phyloP scores from a whole-genome alignment of 2,329 filamentous ascomycete genomes.

The Penicillium sp. region DNA sequence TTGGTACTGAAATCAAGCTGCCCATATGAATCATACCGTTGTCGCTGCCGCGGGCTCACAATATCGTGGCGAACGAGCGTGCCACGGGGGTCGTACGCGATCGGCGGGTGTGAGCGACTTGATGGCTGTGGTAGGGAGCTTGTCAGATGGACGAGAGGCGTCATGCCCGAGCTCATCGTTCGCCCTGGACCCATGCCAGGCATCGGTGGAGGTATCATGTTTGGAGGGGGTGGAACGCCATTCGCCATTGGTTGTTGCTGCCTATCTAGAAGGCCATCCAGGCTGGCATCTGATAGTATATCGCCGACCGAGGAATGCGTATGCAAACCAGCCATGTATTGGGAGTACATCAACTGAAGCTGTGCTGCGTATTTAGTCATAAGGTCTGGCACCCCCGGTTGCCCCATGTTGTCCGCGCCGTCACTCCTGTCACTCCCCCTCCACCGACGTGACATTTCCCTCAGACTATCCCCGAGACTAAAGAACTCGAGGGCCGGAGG shows the following conservation, averaged over 20 bases:
- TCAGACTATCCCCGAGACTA: constrained; percentile 23
- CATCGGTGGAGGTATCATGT: background rate
- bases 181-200: background rate
- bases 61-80: background rate
- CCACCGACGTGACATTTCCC: constrained; percentile 20
- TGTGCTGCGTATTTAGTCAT: background rate
- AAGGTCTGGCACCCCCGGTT: background rate
- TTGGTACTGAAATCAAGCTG: background rate
- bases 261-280: background rate
- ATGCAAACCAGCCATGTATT: background rate
- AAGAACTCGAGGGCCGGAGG: constrained; percentile 22
- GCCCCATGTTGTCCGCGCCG: constrained; percentile 2
- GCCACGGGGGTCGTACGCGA: background rate
- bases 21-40: background rate
- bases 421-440: background rate
- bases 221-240: background rate
- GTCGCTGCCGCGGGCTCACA: background rate
- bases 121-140: constrained; percentile 3
- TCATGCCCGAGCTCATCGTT: background rate
- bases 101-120: background rate
- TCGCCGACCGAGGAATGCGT: background rate
- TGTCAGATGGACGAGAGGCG: background rate
- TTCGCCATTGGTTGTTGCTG: background rate
- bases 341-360: background rate
- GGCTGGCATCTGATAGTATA: background rate